Conservation (phyloP, 2,329 filamentous ascomycete species). For the Pestalotiopsis sp. region DNA sequence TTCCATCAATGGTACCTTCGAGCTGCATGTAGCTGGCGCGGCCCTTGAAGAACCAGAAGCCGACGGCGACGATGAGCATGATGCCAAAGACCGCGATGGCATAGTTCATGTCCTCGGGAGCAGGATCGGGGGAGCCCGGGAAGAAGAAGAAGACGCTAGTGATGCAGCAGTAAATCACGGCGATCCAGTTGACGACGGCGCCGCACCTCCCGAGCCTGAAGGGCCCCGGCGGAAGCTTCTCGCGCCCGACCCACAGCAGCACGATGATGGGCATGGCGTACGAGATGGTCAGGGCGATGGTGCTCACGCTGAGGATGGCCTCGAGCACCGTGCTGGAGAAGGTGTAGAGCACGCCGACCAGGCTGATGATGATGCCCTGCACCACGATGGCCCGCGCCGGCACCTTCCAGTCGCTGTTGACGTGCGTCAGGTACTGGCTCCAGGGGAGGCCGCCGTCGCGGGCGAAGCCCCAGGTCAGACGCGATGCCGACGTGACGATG, state of each 20-base stretch:
- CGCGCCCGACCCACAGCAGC: conserved; percentile 52
- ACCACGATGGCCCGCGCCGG: conserved; percentile 55
- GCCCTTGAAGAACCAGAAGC: conserved; percentile 54
- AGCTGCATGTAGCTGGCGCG: conserved; percentile 38
- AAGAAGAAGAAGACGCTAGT: conserved; percentile 61
- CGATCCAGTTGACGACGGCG: conserved; percentile 47
- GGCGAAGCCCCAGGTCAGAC: conserved; percentile 58
- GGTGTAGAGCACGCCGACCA: conserved; percentile 58
- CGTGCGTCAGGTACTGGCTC: conserved; percentile 44
- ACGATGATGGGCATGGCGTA: conserved; percentile 52
- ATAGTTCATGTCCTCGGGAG: conserved; percentile 56
- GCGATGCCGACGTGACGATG: conserved; percentile 52
- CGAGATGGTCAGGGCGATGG: conserved; percentile 57
- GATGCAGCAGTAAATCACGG: conserved; percentile 52
- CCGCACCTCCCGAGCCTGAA: conserved; percentile 51
- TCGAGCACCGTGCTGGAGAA: conserved; percentile 56
- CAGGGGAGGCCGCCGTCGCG: conserved; percentile 52
- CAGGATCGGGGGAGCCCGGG: conserved; percentile 46
- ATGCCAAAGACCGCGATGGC: conserved; percentile 60
- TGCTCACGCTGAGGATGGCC: conserved; percentile 58
- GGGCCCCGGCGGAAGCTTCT: conserved; percentile 49
- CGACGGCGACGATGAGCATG: conserved; percentile 52
- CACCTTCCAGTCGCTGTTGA: conserved; percentile 53
- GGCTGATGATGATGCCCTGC: conserved; percentile 47
- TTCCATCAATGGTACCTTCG: conserved; percentile 24